These are phyloP conservation scores for Yamadazyma tumulicola DNA, from an alignment of 805 yeast species.

Conservation along the genomic window DNA sequence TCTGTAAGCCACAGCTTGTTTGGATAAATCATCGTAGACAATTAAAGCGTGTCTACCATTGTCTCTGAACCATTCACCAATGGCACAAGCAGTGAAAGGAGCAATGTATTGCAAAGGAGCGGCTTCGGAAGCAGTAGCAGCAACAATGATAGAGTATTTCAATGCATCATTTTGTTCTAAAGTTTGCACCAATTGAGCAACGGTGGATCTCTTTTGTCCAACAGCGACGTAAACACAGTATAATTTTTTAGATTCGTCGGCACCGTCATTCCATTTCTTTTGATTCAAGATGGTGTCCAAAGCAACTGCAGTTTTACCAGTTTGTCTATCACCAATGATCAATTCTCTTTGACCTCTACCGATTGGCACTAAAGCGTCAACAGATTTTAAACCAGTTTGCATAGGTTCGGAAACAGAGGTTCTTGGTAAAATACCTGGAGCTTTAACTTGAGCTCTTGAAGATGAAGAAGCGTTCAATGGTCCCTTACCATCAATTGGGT, in stretches of 20 bases:
- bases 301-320: constrained; percentile 99
- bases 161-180: constrained; percentile 97
- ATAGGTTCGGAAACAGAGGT: constrained; percentile 98
- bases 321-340: constrained; percentile 99
- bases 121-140: constrained; percentile 99
- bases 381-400: constrained; percentile 99
- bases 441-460: constrained; percentile 97
- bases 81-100: constrained; percentile 99
- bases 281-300: constrained; percentile 97
- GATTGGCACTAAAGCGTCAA: constrained; percentile 97
- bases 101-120: constrained; percentile 99
- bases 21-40: constrained; percentile 96
- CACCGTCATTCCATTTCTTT: constrained; percentile 96
- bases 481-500: constrained; percentile 99
- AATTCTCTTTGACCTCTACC: constrained; percentile 99
- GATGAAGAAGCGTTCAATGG: constrained; percentile 83
- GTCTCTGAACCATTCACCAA: constrained; percentile 99
- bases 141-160: constrained; percentile 96
- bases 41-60: constrained; percentile 97
- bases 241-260: constrained; percentile 94
- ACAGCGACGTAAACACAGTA: constrained; percentile 99
- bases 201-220: constrained; percentile 99
- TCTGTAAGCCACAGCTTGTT: constrained; percentile 99
- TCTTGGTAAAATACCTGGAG: constrained; percentile 99
- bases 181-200: constrained; percentile 98